Conservation (phyloP, 78 protist genomes). For the Pigoraptor vietnamica region DNA sequence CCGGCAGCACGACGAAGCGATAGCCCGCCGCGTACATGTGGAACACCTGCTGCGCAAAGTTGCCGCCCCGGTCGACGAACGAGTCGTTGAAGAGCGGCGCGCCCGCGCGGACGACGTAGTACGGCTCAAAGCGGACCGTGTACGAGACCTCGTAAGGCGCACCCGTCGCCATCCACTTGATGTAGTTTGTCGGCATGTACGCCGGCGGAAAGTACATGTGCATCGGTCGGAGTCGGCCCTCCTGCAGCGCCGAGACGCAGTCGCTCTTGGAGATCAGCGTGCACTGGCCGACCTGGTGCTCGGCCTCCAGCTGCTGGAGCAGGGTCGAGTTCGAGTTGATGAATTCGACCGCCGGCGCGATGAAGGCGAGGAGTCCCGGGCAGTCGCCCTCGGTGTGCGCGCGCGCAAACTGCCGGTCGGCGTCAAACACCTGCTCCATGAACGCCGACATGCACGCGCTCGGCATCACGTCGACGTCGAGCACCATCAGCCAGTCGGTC, state of each 20-base stretch:
- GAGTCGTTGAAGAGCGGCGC: conserved; percentile 23
- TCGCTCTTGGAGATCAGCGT: neutral
- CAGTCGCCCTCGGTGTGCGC: neutral
- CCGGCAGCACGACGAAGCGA: conserved; percentile 13
- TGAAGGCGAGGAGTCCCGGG: conserved; percentile 16
- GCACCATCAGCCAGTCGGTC: neutral
- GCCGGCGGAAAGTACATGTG: conserved; percentile 32
- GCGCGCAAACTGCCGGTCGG: neutral
- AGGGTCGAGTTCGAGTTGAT: neutral
- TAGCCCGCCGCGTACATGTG: conserved; percentile 36
- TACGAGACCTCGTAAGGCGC: neutral
- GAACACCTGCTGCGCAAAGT: conserved; percentile 26
- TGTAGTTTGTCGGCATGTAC: conserved; percentile 29
- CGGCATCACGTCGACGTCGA: conserved; percentile 30
- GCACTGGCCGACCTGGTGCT: neutral
- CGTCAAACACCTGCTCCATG: neutral
- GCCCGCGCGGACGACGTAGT: conserved; percentile 20
- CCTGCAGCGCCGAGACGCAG: neutral
- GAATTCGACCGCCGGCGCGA: conserved; percentile 31
- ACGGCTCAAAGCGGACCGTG: conserved; percentile 33
- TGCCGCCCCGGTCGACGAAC: conserved; percentile 38
- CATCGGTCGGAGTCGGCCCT: conserved; percentile 25
- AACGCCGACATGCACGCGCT: conserved; percentile 8
- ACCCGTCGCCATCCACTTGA: neutral
- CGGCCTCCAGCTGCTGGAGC: neutral